These are phyloP conservation scores for Coniosporium apollinis DNA, from an alignment of 495 filamentous ascomycete genomes.

Conservation along the genomic window DNA sequence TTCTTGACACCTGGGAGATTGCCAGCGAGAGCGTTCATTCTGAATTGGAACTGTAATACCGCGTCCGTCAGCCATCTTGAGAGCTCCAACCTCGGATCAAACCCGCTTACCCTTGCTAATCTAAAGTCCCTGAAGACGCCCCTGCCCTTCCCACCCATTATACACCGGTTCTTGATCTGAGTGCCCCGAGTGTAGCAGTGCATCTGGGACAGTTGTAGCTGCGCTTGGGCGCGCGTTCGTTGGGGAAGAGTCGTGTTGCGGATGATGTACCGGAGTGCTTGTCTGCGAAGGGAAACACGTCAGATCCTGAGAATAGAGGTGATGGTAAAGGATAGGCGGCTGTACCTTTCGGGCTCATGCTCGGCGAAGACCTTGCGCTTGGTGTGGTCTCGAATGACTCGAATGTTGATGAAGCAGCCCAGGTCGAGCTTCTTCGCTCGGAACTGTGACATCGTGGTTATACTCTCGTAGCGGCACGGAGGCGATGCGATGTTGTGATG, in stretches of 20 bases:
- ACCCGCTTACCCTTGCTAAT: slow-evolving; percentile 75
- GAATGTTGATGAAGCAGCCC: slow-evolving; percentile 67
- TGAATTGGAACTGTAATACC: slow-evolving; percentile 63
- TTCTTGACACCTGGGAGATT: slow-evolving; percentile 86
- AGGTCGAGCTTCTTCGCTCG: slow-evolving; percentile 75
- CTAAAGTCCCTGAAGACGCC: slow-evolving; percentile 82
- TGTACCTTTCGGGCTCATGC: slow-evolving; percentile 69
- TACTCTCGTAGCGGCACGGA: neutral
- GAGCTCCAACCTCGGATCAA: neutral
- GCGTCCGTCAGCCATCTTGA: slow-evolving; percentile 5
- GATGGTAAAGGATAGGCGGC: neutral
- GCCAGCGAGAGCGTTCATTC: slow-evolving; percentile 74
- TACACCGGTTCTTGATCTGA: slow-evolving; percentile 85
- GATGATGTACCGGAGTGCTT: slow-evolving; percentile 90
- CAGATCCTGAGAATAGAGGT: slow-evolving; percentile 4
- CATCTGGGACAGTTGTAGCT: slow-evolving; percentile 86
- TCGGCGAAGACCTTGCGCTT: slow-evolving; percentile 85
- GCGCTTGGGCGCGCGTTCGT: slow-evolving; percentile 70
- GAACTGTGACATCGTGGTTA: slow-evolving; percentile 54
- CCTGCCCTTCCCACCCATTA: slow-evolving; percentile 68
- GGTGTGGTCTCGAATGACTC: slow-evolving; percentile 76
- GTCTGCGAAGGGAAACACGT: no score
- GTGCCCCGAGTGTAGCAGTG: slow-evolving; percentile 83
- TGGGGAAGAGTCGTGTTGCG: slow-evolving; percentile 76
- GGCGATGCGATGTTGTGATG: no score